Conservation (phyloP, 2,329 filamentous ascomycete genomes). For the Beauveria asiatica region DNA sequence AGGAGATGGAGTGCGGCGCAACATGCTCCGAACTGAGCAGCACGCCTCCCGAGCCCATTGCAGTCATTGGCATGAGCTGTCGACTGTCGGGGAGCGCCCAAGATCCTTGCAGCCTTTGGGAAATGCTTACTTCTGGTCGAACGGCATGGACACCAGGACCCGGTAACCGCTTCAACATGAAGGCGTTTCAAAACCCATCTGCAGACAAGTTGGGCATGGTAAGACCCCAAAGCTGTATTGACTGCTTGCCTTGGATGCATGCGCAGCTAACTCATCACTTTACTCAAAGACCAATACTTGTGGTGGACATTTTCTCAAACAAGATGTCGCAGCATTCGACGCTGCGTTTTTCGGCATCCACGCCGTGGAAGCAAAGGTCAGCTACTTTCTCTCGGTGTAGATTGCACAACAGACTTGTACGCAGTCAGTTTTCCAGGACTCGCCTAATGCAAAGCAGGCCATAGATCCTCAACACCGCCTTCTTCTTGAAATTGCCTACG, state of each 20-base stretch:
- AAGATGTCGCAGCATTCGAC: conserved; percentile 19
- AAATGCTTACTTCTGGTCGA: conserved; percentile 20
- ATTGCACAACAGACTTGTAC: neutral
- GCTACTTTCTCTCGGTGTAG: no score
- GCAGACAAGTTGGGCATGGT: conserved; percentile 23
- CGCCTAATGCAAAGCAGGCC: neutral
- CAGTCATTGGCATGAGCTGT: conserved; percentile 24
- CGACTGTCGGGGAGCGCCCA: conserved; percentile 21
- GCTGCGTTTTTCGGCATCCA: conserved; percentile 18
- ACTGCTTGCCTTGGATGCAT: neutral
- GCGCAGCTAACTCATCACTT: neutral
- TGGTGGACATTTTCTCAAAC: conserved; percentile 21
- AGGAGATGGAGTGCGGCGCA: neutral
- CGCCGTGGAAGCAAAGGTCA: neutral
- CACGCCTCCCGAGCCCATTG: conserved; percentile 16
- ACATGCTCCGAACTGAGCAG: neutral
- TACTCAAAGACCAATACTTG: conserved; percentile 2
- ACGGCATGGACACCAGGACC: conserved; percentile 24
- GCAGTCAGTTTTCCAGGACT: no score
- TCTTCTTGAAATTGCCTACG: conserved; percentile 4
- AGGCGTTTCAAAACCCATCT: neutral
- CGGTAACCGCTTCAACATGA: conserved; percentile 1
- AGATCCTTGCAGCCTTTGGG: conserved; percentile 21
- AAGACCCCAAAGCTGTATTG: conserved; percentile 19
- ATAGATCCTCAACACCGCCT: conserved; percentile 3